Base-by-base conservation (phyloP, 2,329 filamentous ascomycete genomes). In the Fusarium luffae region DNA sequence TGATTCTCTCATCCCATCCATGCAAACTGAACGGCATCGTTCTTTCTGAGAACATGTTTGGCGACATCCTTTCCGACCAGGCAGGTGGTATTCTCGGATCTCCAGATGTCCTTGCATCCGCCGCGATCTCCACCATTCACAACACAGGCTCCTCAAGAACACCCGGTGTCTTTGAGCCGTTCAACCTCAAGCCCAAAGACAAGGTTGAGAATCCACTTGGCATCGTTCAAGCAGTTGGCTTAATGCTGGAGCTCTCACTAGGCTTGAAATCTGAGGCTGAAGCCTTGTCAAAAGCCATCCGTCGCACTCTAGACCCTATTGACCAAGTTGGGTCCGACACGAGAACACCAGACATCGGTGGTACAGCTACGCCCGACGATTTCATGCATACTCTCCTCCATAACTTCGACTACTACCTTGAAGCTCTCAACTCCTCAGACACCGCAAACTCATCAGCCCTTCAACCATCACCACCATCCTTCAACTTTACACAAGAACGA, bases 61-160 rank as follows among this genome's bases (percentile, higher is more conserved):
- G 74, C 2, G 74, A 76, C 28, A 71, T 76, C 14, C 49, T 76
- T 3, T 74, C 73, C 12, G 74, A 76, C 23, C 59, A 74, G 7
- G 73, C 72, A 9, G 65, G 56, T 23, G 73, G 54, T 2, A 72
- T 75, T 42, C 48, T 66, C 4, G 23, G 23, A 14, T 66, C 66
- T 1, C 49, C 54, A 46, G 52, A 69, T 30, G 47, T 62, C 2
- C 34, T 63, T 4, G 58, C 68, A 11, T 70, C 68, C 5, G 68
- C 63, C 2, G 54, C 67, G 13, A 30, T 66, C 3, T 50, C 59
- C 3, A 41, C 40, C 1, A 46, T 58, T 2, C 11, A 52, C 21
- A n/a, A 3, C n/a, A 30, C 28, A 12, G 21, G 37, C 7, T 32
- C 27, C 14, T 12, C 14, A 6, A 43, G 8, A 7, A 40, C 23